Conservation (phyloP, 306 rosid genomes). For the Fragaria iinumae region DNA sequence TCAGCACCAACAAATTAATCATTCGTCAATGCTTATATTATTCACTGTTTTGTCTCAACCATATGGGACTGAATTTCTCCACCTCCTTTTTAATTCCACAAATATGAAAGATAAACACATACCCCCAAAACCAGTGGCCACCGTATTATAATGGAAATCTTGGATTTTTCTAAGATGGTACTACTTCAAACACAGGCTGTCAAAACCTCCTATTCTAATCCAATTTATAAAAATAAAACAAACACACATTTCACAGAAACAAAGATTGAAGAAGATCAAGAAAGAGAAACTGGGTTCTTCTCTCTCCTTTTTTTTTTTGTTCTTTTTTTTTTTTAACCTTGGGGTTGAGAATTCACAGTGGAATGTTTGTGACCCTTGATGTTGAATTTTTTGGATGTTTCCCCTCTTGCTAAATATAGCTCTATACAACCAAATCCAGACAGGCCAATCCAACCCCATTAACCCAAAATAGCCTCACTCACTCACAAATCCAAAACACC, state of each 20-base stretch:
- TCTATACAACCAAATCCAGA: constrained; percentile 32
- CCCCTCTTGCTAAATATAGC: constrained; percentile 35
- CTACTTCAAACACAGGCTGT: constrained; percentile 65
- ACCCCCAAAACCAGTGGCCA: constrained; percentile 44
- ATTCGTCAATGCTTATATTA: constrained; percentile 34
- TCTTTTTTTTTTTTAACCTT: constrained; percentile 16
- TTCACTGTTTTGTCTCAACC: constrained; percentile 25
- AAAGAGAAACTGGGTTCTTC: background rate
- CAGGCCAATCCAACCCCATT: constrained; percentile 20
- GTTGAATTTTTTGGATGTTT: constrained; percentile 26
- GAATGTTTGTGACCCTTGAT: constrained; percentile 36
- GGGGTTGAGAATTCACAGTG: constrained; percentile 37
- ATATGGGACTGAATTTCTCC: constrained; percentile 22
- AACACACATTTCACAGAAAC: background rate
- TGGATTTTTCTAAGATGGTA: constrained; percentile 71
- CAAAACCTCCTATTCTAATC: constrained; percentile 60
- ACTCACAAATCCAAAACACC: constrained; percentile 1
- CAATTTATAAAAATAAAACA: background rate
- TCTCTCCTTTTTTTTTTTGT: background rate
- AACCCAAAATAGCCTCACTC: constrained; percentile 30
- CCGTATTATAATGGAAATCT: constrained; percentile 46
- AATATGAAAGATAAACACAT: constrained; percentile 33
- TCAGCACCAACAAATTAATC: constrained; percentile 65
- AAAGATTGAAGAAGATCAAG: background rate
- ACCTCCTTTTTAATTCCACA: constrained; percentile 23